A percentile compares a stretch with the other conserved stretches of the same genome.
Conservation (phyloP, 805 yeast genomes). For the Ogataea degrootiae region DNA sequence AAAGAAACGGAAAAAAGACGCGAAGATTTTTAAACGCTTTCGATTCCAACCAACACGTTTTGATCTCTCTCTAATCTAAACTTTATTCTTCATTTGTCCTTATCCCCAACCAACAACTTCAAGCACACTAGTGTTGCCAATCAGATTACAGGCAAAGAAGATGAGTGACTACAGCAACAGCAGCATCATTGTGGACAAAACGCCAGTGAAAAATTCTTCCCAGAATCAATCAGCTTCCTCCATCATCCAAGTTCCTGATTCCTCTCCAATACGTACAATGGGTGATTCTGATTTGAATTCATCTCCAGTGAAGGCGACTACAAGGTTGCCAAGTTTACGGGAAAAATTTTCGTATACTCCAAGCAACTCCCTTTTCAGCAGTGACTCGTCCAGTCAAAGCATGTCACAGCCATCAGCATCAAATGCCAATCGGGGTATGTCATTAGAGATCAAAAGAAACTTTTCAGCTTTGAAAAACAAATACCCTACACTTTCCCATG, state of each 20-base stretch:
- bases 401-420: background rate
- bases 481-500: constrained; percentile 28
- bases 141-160: too few relatives aligned
- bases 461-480: constrained; percentile 27
- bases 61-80: too few relatives aligned
- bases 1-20: too few relatives aligned
- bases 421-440: constrained; percentile 8
- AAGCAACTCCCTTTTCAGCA: background rate
- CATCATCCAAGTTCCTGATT: constrained; percentile 44
- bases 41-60: too few relatives aligned
- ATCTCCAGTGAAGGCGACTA: constrained; percentile 20
- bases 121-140: too few relatives aligned
- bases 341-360: constrained; percentile 39
- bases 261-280: constrained; percentile 34
- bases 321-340: constrained; percentile 30
- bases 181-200: constrained; percentile 6
- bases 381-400: background rate
- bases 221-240: constrained; percentile 21
- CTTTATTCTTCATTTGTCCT: too few relatives aligned
- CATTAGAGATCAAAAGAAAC: constrained; percentile 25
- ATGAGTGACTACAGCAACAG: constrained; percentile 17
- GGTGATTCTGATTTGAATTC: constrained; percentile 13
- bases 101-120: too few relatives aligned
- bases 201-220: background rate
- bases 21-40: too few relatives aligned